Percentiles rank a stretch among this genome's conserved stretches.
Evolutionary conservation across 73 alveolate genomes (phyloP).

Genomic region (Symbiodinium natans): DNA sequence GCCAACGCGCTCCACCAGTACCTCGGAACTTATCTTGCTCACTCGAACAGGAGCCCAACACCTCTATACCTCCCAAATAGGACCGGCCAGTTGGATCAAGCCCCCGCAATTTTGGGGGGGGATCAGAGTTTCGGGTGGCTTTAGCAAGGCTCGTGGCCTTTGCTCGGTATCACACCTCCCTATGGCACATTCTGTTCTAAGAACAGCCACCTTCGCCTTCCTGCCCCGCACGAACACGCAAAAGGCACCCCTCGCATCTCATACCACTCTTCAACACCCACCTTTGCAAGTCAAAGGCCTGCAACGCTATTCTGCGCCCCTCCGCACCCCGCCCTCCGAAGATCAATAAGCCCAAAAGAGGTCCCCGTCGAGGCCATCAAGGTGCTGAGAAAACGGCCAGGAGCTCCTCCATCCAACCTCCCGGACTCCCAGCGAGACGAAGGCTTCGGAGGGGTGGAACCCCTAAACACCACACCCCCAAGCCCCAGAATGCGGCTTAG

Average conservation of each 20-base stretch:
- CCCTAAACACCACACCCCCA: no score
- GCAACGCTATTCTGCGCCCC: no score
- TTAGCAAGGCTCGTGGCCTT: neutral
- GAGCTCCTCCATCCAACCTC: constrained; percentile 83
- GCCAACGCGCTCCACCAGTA: constrained; percentile 34
- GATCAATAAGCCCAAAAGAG: neutral
- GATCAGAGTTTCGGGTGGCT: neutral
- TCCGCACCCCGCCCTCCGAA: neutral
- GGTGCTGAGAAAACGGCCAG: constrained; percentile 6
- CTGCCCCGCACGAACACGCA: no score
- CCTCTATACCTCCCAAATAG: no score
- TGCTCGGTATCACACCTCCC: neutral
- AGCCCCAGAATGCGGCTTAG: neutral
- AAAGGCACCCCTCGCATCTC: no score
- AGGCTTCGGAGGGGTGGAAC: neutral
- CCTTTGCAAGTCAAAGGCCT: no score
- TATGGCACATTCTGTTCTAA: no score
- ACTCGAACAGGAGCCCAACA: neutral
- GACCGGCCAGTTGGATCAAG: no score
- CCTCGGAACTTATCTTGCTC: neutral
- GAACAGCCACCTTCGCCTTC: no score
- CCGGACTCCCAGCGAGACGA: no score
- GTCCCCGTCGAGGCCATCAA: neutral
- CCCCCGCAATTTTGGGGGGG: no score
- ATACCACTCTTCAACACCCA: no score